Evolutionary conservation across 2,329 filamentous ascomycete genomes (phyloP).

Genomic region (Knufia fluminis): DNA sequence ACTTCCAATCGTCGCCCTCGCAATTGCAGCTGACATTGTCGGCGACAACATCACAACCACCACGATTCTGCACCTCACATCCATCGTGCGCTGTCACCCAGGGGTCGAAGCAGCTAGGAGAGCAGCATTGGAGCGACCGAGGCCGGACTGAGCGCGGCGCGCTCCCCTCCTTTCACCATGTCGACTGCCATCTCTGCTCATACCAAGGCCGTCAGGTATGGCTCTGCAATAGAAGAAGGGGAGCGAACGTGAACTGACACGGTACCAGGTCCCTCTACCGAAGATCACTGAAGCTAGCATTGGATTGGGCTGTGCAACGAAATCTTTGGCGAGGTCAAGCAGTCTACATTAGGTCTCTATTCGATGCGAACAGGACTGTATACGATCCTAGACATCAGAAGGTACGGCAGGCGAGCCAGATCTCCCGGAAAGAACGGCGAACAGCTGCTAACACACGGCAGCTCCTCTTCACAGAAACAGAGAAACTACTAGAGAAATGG

Average conservation of each 20-base stretch:
- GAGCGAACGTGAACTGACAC: background rate
- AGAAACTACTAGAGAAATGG: constrained; percentile 82
- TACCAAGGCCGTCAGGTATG: constrained; percentile 32
- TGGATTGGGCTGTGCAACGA: constrained; percentile 92
- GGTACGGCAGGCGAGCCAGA: constrained; percentile 42
- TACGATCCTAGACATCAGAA: constrained; percentile 76
- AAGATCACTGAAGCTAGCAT: constrained; percentile 80
- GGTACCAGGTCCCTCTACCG: constrained; percentile 63
- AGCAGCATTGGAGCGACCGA: background rate
- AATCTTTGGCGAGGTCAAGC: constrained; percentile 93
- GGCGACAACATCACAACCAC: constrained; percentile 6
- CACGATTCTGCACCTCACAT: background rate
- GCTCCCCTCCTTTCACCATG: constrained; percentile 24
- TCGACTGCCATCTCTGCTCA: constrained; percentile 24
- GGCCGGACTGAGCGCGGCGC: constrained; percentile 7
- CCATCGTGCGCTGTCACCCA: background rate
- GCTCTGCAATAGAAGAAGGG: background rate
- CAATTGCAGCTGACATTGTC: background rate
- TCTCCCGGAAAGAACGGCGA: background rate
- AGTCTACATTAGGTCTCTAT: constrained; percentile 86
- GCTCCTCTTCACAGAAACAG: constrained; percentile 78
- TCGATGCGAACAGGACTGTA: constrained; percentile 82
- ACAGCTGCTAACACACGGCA: constrained; percentile 33
- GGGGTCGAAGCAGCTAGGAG: constrained; percentile 4
- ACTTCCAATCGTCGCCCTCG: constrained; percentile 8